Base-by-base conservation (phyloP, 2,329 filamentous ascomycete genomes). In the Aureobasidium subglaciale region DNA sequence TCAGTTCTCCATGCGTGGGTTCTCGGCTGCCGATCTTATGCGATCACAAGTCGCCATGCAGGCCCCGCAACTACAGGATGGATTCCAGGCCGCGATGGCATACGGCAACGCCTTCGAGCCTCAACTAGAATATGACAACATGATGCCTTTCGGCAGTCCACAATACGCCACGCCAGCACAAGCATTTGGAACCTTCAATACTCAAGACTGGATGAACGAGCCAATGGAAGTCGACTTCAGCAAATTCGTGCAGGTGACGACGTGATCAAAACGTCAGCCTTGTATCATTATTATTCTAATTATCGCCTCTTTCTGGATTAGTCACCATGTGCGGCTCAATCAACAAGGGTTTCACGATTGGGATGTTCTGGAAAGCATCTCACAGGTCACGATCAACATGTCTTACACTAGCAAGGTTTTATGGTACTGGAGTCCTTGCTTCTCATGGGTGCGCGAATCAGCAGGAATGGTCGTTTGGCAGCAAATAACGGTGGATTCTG, bases 181-280 rank as follows among this genome's bases (percentile, higher is more conserved):
- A 49, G 54, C 24, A 18, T 49, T 56, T 15, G 32, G 22, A 22
- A 11, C 42, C 15, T 57, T 42, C 46, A 57, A 40, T n/a, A 8
- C 37, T 9, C 50, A 53, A 30, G 56, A 58, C n/a, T 46, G 55
- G 34, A 34, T 55, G 56, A 59, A 58, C 52, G 55, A 66, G 22
- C 50, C 50, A 29, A 60, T 65, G 59, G 65, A 68, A 29, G 34
- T 65, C 27, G 65, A 68, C 22, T 64, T 68, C 58, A 63, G 56
- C 50, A 60, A 63, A 46, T 68, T 61, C 58, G 61, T 67, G 16
- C 60, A 61, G 32, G 64, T 65, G 15, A 32, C 54, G 35, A 49
- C 54, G 27, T 48, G 30, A 49, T 52, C 11, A 6, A 25, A 7
- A 41, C 25, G 35, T 52, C 48, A 52, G 35, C 34, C 30, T 22